Conservation (phyloP, 2,329 filamentous ascomycete genomes). For the Grosmannia serpens region DNA sequence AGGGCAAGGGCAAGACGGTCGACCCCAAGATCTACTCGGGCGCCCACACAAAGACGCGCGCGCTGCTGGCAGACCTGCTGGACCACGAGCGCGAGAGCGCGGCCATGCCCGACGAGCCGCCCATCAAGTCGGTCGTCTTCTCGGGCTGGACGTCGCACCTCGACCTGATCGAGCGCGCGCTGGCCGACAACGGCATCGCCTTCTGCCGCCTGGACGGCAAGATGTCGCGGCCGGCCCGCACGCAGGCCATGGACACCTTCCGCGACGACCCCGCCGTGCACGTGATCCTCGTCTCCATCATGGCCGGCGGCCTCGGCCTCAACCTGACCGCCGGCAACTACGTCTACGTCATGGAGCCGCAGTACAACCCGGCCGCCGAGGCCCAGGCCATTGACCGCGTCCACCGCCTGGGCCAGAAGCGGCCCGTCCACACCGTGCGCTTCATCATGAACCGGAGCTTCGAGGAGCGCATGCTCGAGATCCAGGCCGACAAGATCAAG, state of each 20-base stretch:
- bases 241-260: constrained; percentile 65
- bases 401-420: constrained; percentile 78
- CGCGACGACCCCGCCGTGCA: constrained; percentile 58
- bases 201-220: constrained; percentile 82
- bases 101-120: constrained; percentile 50
- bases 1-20: not conserved
- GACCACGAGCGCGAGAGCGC: constrained; percentile 52
- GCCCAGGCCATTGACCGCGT: constrained; percentile 91
- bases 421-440: constrained; percentile 75
- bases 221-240: constrained; percentile 67
- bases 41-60: constrained; percentile 84
- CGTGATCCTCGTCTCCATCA: constrained; percentile 85
- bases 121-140: constrained; percentile 89
- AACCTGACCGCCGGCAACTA: constrained; percentile 79
- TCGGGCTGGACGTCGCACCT: constrained; percentile 94
- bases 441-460: constrained; percentile 88
- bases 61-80: constrained; percentile 64
- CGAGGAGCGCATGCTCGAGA: constrained; percentile 81
- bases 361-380: constrained; percentile 92
- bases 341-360: constrained; percentile 96
- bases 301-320: constrained; percentile 80
- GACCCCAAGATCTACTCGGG: constrained; percentile 60
- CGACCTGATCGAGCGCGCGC: constrained; percentile 77
- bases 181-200: constrained; percentile 53
- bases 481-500: constrained; percentile 89